Evolutionary conservation across 768 basidiomycete species (phyloP).

Genomic region (Harrya chromipes): DNA sequence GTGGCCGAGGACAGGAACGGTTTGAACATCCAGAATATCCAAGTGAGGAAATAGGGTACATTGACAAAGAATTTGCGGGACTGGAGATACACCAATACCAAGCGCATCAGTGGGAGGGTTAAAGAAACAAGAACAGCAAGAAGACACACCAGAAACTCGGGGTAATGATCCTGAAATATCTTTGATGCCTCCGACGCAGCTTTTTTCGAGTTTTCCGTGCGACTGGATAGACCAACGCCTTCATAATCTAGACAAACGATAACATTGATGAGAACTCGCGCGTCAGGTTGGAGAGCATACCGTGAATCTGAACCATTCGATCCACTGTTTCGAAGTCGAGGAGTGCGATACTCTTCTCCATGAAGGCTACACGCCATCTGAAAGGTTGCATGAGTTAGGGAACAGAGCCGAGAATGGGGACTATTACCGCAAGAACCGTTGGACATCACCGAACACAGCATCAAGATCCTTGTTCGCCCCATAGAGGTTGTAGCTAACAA

Average conservation of each 20-base stretch:
- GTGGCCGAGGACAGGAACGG: conserved; percentile 68
- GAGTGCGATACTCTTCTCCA: conserved; percentile 60
- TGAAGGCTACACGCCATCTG: conserved; percentile 78
- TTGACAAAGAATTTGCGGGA: conserved; percentile 79
- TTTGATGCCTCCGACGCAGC: conserved; percentile 72
- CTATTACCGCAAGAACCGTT: conserved; percentile 68
- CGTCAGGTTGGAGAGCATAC: conserved; percentile 29
- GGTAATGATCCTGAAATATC: conserved; percentile 77
- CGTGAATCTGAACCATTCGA: conserved; percentile 72
- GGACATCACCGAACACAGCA: conserved; percentile 72
- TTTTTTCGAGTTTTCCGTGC: conserved; percentile 71
- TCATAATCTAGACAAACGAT: conserved; percentile 56
- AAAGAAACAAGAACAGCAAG: conserved; percentile 12
- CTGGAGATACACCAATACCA: conserved; percentile 30
- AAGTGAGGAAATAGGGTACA: conserved; percentile 70
- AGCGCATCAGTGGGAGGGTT: neutral
- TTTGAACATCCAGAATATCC: conserved; percentile 86
- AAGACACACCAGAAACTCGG: conserved; percentile 61
- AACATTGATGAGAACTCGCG: neutral
- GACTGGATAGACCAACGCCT: conserved; percentile 61
- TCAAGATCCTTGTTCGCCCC: conserved; percentile 65
- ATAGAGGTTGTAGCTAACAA: conserved; percentile 70
- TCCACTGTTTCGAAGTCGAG: conserved; percentile 75
- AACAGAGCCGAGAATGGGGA: neutral
- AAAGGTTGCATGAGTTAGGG: neutral